Percentiles rank a stretch among this genome's conserved stretches.
phyloP scores from a whole-genome alignment of 108 stramenopile species.

The Ochromonas danica region DNA sequence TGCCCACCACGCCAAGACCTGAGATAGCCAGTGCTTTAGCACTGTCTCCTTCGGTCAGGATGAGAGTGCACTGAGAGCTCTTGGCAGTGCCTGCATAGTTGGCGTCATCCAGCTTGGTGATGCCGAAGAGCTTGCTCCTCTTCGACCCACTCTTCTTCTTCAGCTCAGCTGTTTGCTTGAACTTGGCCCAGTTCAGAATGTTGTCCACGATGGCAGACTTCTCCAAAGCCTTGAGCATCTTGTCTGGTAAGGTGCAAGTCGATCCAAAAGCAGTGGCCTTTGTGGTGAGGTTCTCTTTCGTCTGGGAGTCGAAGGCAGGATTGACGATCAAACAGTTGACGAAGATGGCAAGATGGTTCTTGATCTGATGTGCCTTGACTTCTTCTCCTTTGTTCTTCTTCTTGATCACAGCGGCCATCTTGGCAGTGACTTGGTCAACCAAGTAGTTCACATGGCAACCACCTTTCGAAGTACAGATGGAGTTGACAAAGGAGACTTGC shows the following conservation, averaged over 20 bases:
- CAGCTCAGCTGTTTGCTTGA: constrained; percentile 79
- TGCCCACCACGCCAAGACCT: constrained; percentile 85
- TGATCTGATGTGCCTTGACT: constrained; percentile 81
- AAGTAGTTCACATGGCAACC: constrained; percentile 87
- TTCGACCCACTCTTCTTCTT: constrained; percentile 85
- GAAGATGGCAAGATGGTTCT: constrained; percentile 88
- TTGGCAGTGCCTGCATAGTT: constrained; percentile 85
- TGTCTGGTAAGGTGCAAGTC: constrained; percentile 69
- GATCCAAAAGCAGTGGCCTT: constrained; percentile 69
- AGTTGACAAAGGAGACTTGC: constrained; percentile 97
- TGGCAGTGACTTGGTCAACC: constrained; percentile 74
- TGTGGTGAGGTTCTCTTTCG: constrained; percentile 91
- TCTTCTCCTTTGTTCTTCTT: constrained; percentile 90
- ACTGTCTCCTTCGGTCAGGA: constrained; percentile 97
- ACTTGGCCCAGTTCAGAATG: constrained; percentile 67
- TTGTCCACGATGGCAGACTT: constrained; percentile 84
- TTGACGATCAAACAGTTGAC: constrained; percentile 95
- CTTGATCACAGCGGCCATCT: constrained; percentile 60
- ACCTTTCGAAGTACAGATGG: constrained; percentile 89
- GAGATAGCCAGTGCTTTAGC: constrained; percentile 93
- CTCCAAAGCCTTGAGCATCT: constrained; percentile 70
- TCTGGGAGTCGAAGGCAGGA: constrained; percentile 95
- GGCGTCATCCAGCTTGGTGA: constrained; percentile 94
- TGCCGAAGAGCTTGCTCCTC: constrained; percentile 87
- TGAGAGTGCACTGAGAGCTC: constrained; percentile 90